phyloP scores from a whole-genome alignment of 106 monocot genomes.

The Narthecium ossifragum region DNA sequence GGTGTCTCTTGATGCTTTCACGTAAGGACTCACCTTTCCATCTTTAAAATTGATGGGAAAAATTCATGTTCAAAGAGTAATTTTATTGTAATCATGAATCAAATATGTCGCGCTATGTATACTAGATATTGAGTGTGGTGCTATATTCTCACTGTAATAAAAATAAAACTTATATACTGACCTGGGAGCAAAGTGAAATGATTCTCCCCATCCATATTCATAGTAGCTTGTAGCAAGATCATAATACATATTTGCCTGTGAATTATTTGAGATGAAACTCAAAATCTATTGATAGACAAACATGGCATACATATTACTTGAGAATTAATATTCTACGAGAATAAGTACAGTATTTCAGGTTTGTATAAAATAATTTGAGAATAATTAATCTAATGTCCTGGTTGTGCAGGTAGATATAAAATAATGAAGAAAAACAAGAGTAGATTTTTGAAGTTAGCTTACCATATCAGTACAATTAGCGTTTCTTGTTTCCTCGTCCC shows the following conservation, averaged over 20 bases:
- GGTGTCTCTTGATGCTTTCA: constrained; percentile 96
- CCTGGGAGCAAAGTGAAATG: constrained; percentile 88
- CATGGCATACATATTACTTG: not conserved
- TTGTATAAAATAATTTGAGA: too few species aligned
- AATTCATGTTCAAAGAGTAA: not conserved
- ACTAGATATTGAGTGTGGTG: not conserved
- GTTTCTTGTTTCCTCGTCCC: constrained; percentile 40
- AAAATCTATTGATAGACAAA: not conserved
- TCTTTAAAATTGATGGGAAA: constrained; percentile 37
- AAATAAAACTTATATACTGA: constrained; percentile 3
- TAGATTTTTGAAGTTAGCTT: too few species aligned
- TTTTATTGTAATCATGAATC: not conserved
- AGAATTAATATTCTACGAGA: not conserved
- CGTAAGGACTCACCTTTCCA: constrained; percentile 85
- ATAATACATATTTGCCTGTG: constrained; percentile 82
- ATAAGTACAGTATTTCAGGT: not conserved
- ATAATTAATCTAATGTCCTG: too few species aligned
- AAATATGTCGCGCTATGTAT: too few species aligned
- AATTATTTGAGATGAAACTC: not conserved
- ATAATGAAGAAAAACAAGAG: too few species aligned
- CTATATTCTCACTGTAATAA: not conserved
- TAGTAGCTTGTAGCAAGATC: constrained; percentile 82
- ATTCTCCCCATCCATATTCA: constrained; percentile 87
- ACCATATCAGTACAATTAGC: constrained; percentile 50
- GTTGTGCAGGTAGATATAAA: too few species aligned